Conservation (phyloP, 306 rosid species). For the Trifolium fragiferum region DNA sequence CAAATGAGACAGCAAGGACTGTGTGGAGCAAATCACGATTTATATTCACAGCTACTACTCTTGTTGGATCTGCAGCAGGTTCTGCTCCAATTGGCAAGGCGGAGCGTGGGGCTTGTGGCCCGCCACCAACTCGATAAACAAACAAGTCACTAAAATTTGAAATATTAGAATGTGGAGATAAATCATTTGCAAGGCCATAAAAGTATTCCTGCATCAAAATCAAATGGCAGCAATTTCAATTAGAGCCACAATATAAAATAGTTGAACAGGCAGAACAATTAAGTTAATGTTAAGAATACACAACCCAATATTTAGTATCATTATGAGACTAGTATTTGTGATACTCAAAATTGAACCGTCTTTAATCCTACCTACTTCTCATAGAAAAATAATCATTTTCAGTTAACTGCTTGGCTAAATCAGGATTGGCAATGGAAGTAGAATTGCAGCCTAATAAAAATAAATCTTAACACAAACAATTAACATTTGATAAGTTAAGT, state of each 20-base stretch:
- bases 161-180: slow-evolving; percentile 87
- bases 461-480: neutral
- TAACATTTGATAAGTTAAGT: neutral
- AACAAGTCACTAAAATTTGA: slow-evolving; percentile 79
- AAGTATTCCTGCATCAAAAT: slow-evolving; percentile 81
- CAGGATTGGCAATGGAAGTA: slow-evolving; percentile 14
- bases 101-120: slow-evolving; percentile 97
- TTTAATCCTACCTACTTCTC: neutral
- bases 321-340: neutral
- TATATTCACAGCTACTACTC: slow-evolving; percentile 79
- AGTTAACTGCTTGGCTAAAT: slow-evolving; percentile 3
- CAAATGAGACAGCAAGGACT: slow-evolving; percentile 90
- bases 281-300: neutral
- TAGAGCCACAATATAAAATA: slow-evolving; percentile 21
- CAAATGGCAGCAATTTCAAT: slow-evolving; percentile 31
- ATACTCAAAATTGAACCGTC: slow-evolving; percentile 10
- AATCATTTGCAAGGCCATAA: slow-evolving; percentile 89
- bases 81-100: slow-evolving; percentile 99
- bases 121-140: slow-evolving; percentile 90
- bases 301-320: neutral
- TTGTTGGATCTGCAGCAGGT: slow-evolving; percentile 92
- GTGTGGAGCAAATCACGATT: slow-evolving; percentile 79
- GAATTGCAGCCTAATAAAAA: slow-evolving; percentile 3
- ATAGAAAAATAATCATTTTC: neutral
- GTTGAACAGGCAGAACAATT: slow-evolving; percentile 28